A percentile compares a stretch with the other conserved stretches of the same genome.
These are phyloP conservation scores for Yamadazyma trypodendri DNA, from an alignment of 1,139 yeast genomes.

Conservation along the genomic window DNA sequence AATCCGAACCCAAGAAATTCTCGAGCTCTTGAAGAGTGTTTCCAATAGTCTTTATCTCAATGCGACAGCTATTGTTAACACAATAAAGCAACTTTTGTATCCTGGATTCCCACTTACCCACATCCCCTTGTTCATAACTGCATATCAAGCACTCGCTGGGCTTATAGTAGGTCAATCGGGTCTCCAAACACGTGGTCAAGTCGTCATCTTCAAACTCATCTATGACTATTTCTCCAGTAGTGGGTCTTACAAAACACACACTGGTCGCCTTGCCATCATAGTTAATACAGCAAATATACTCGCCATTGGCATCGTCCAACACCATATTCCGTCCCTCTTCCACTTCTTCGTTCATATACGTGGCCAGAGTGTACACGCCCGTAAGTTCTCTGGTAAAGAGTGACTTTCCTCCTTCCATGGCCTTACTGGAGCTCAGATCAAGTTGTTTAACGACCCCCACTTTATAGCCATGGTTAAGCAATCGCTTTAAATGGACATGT, in stretches of 20 bases:
- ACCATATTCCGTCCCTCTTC: slow-evolving; percentile 18
- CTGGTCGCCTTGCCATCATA: slow-evolving; percentile 17
- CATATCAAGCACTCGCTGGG: slow-evolving; percentile 69
- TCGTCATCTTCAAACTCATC: slow-evolving; percentile 64
- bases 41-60: slow-evolving; percentile 11
- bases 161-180: slow-evolving; percentile 66
- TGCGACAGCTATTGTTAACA: slow-evolving; percentile 24
- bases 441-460: slow-evolving; percentile 87
- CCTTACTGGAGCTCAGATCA: slow-evolving; percentile 74
- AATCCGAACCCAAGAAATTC: slow-evolving; percentile 13
- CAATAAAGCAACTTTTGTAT: slow-evolving; percentile 22
- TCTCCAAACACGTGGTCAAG: slow-evolving; percentile 61
- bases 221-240: slow-evolving; percentile 73
- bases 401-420: slow-evolving; percentile 28
- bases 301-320: slow-evolving; percentile 22
- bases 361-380: slow-evolving; percentile 78
- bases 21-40: slow-evolving; percentile 16
- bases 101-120: slow-evolving; percentile 18
- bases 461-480: slow-evolving; percentile 62
- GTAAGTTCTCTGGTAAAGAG: slow-evolving; percentile 69
- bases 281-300: slow-evolving; percentile 21
- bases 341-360: slow-evolving; percentile 68
- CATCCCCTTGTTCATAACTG: background rate
- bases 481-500: slow-evolving; percentile 69
- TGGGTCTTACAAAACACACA: slow-evolving; percentile 67